phyloP scores from a whole-genome alignment of 805 yeast species.

The Debaryomyces prosopidis region DNA sequence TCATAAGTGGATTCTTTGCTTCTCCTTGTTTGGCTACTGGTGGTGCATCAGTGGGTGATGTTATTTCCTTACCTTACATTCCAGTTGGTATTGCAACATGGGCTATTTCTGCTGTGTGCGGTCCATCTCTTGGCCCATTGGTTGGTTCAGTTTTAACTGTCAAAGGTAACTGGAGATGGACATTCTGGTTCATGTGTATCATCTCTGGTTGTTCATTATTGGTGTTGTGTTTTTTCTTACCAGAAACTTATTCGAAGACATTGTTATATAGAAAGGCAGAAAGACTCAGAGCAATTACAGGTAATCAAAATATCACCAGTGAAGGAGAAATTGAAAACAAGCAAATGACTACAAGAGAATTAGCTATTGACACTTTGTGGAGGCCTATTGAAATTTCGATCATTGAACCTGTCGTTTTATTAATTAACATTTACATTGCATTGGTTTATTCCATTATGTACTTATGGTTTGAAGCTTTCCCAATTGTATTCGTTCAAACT shows the following conservation, averaged over 20 bases:
- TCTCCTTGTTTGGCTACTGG: constrained; percentile 55
- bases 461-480: constrained; percentile 61
- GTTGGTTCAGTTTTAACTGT: constrained; percentile 49
- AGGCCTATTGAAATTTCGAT: constrained; percentile 52
- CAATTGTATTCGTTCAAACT: constrained; percentile 48
- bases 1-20: constrained; percentile 51
- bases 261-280: constrained; percentile 48
- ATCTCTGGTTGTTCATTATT: constrained; percentile 22
- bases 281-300: constrained; percentile 50
- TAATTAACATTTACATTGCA: constrained; percentile 53
- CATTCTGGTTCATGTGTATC: constrained; percentile 52
- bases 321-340: constrained; percentile 37
- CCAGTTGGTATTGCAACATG: constrained; percentile 48
- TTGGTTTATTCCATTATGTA: constrained; percentile 54
- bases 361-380: constrained; percentile 34
- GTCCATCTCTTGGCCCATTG: constrained; percentile 51
- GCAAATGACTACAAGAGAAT: constrained; percentile 3
- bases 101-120: constrained; percentile 46
- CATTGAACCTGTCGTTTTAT: constrained; percentile 57
- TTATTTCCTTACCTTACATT: constrained; percentile 35
- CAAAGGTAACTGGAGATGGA: constrained; percentile 53
- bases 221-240: constrained; percentile 39
- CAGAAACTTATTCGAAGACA: constrained; percentile 50
- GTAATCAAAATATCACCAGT: constrained; percentile 44
- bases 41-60: constrained; percentile 53